Percentiles rank a stretch among this genome's conserved stretches.
Conservation (phyloP, 2,329 filamentous ascomycete species). For the Paraphoma chrysanthemicola region DNA sequence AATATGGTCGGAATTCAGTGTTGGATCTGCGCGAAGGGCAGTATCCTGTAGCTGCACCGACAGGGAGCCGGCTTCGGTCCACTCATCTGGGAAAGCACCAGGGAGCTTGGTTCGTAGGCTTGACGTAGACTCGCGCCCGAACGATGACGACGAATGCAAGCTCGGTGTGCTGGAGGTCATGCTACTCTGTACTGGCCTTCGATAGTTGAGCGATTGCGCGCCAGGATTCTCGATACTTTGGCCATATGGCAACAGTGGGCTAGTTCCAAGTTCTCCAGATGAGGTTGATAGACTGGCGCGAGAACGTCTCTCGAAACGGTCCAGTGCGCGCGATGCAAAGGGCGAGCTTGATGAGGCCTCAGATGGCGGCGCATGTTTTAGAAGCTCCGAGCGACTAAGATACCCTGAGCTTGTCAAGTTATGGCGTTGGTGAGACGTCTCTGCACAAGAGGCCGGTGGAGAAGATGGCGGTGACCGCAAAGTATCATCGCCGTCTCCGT, state of each 20-base stretch:
- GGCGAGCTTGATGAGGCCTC: too few species aligned
- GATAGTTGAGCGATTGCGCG: too few species aligned
- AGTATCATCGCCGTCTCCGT: not conserved
- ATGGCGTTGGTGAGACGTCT: not conserved
- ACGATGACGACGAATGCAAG: not conserved
- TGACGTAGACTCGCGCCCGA: not conserved
- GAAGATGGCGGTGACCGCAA: not conserved
- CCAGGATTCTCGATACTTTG: too few species aligned
- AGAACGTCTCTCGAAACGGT: not conserved
- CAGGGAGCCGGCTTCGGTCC: not conserved
- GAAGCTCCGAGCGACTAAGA: not conserved
- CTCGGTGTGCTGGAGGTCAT: not conserved
- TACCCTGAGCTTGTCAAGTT: not conserved
- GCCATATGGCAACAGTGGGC: too few species aligned
- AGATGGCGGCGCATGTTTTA: not conserved
- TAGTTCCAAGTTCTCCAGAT: too few species aligned
- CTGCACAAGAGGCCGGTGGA: not conserved
- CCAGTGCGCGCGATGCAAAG: not conserved
- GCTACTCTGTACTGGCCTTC: too few species aligned
- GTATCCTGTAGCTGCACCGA: not conserved
- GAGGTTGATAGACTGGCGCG: not conserved
- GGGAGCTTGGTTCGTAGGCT: not conserved
- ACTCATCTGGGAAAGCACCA: not conserved
- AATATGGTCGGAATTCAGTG: not conserved
- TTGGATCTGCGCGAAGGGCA: not conserved